These are phyloP conservation scores for Neoboletus subvelutipes DNA, from an alignment of 768 basidiomycete species.

Conservation along the genomic window DNA sequence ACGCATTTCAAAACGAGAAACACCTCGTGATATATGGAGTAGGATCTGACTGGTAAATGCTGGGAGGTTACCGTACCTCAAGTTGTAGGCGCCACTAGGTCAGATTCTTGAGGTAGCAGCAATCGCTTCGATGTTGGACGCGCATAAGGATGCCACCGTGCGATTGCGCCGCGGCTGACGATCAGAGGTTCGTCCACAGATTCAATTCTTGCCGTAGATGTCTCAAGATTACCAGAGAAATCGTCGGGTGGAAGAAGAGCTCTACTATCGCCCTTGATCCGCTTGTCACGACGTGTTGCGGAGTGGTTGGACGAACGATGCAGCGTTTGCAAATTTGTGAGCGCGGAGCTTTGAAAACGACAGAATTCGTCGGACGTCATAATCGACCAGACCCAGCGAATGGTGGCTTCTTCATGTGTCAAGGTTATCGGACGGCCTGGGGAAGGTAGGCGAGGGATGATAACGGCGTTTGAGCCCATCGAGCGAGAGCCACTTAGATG, in stretches of 20 bases:
- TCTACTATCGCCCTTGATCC: constrained; percentile 5
- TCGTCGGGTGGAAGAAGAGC: constrained; percentile 22
- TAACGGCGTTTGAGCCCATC: constrained; percentile 2
- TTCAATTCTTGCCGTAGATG: neutral
- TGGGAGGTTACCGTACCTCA: neutral
- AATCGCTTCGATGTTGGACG: constrained; percentile 16
- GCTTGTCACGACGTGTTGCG: constrained; percentile 4
- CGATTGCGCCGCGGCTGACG: neutral
- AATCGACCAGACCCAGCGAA: constrained; percentile 25
- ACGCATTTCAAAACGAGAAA: neutral
- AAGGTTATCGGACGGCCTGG: constrained; percentile 18
- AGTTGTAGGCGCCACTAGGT: neutral
- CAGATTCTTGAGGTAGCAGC: constrained; percentile 18
- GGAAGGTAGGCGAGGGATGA: constrained; percentile 30
- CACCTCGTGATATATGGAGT: neutral
- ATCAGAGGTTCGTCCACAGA: constrained; percentile 20
- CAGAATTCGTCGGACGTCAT: constrained; percentile 12
- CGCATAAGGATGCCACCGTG: constrained; percentile 21
- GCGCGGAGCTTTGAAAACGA: neutral
- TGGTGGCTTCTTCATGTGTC: constrained; percentile 18
- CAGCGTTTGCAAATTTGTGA: neutral
- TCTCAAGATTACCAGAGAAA: neutral
- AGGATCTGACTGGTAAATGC: neutral
- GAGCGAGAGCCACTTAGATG: constrained; percentile 1
- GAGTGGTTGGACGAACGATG: neutral